Conservation (phyloP, 345 rosid species). For the Bruguiera sexangula region DNA sequence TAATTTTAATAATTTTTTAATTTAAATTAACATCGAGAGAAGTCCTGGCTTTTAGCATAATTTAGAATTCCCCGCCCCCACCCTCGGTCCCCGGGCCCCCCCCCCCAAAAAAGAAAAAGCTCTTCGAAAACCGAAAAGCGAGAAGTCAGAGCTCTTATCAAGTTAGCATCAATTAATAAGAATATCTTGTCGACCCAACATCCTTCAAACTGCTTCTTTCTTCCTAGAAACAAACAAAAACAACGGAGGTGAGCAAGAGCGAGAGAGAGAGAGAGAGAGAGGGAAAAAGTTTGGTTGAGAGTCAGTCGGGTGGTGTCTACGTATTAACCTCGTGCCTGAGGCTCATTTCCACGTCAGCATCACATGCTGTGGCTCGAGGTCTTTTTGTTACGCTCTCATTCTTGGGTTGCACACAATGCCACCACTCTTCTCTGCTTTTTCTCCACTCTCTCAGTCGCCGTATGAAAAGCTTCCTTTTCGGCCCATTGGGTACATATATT, state of each 20-base stretch:
- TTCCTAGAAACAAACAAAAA: background rate
- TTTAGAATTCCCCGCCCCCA: background rate
- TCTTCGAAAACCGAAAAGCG: background rate
- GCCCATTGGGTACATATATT: too few relatives aligned
- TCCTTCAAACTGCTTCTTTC: too few relatives aligned
- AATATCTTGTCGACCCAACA: background rate
- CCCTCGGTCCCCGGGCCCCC: background rate
- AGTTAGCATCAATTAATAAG: background rate
- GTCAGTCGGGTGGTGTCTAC: background rate
- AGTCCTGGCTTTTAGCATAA: background rate
- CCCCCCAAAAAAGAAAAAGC: background rate
- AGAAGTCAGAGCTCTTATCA: constrained; percentile 19
- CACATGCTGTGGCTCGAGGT: constrained; percentile 18
- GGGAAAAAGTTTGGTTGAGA: background rate
- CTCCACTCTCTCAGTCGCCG: background rate
- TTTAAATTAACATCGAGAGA: background rate
- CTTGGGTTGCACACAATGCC: constrained; percentile 28
- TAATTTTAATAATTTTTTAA: too few relatives aligned
- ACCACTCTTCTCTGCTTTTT: background rate
- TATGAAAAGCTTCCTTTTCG: background rate
- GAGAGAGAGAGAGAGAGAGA: background rate
- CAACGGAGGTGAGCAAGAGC: background rate
- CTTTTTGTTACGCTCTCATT: constrained; percentile 13
- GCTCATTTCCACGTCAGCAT: constrained; percentile 20
- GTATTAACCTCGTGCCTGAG: background rate